Conservation (phyloP, 225 moss, liverwort and hornwort genomes). For the Pseudisothecium myosuroides region DNA sequence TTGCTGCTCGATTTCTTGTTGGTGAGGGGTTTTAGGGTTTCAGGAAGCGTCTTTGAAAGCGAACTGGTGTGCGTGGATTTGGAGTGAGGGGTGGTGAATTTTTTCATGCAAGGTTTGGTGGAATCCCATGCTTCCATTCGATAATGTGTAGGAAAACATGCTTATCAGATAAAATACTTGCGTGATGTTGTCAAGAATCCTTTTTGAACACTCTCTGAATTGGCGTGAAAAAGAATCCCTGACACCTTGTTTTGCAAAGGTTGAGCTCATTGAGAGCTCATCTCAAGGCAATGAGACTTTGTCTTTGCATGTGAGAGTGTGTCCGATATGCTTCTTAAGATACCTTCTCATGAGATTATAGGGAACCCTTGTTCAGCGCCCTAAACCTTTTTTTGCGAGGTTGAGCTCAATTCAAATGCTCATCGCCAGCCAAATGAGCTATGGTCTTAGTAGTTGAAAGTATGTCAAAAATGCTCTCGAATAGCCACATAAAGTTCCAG, state of each 20-base stretch:
- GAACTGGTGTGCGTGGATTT: background rate
- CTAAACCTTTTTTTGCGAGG: no score
- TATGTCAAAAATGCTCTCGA: background rate
- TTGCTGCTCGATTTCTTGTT: background rate
- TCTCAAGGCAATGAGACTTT: background rate
- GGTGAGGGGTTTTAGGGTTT: background rate
- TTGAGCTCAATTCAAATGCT: background rate
- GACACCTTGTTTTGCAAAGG: background rate
- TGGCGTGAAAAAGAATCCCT: background rate
- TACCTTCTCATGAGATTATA: background rate
- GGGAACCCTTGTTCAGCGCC: no score
- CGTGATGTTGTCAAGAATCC: background rate
- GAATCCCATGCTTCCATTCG: background rate
- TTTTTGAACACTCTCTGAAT: background rate
- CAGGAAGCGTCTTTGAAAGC: background rate
- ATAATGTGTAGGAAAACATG: background rate
- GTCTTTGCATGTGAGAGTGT: background rate
- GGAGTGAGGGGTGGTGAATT: slow-evolving; percentile 30
- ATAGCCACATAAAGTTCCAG: background rate
- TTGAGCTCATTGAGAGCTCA: background rate
- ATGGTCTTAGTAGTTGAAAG: background rate
- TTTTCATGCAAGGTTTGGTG: background rate
- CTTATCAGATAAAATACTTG: background rate
- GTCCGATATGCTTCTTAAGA: no score
- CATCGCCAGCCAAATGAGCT: background rate